phyloP scores from a whole-genome alignment of 805 yeast genomes.

The Hanseniaspora clermontiae region DNA sequence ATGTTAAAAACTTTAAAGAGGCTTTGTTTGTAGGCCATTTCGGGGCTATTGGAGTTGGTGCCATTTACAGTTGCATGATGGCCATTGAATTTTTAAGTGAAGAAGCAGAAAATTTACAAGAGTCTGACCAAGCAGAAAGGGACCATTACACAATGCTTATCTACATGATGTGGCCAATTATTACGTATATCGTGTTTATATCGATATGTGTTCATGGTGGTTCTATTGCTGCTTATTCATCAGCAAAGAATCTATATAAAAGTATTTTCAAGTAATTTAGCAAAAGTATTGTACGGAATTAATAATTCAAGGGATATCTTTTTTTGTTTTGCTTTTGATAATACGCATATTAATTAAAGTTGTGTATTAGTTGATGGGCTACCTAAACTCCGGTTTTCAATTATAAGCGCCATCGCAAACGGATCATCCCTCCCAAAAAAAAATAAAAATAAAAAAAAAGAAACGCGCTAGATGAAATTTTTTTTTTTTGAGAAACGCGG shows the following conservation, averaged over 20 bases:
- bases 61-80: conserved; percentile 68
- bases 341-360: no score
- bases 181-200: conserved; percentile 63
- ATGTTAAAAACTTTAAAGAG: conserved; percentile 81
- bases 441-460: no score
- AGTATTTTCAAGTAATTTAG: no score
- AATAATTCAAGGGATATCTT: no score
- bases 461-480: no score
- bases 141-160: conserved; percentile 44
- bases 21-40: conserved; percentile 90
- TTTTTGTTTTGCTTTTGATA: no score
- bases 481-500: no score
- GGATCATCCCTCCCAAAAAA: no score
- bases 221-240: conserved; percentile 36
- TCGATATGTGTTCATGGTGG: conserved; percentile 87
- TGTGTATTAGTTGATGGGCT: no score
- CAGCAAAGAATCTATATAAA: neutral
- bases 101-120: neutral
- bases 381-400: no score
- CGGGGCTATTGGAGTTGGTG: conserved; percentile 97
- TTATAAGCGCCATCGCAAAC: no score
- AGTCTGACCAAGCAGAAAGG: conserved; percentile 34
- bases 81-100: conserved; percentile 34
- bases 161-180: conserved; percentile 67
- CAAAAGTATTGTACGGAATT: no score